Evolutionary conservation across 305 asterid species (phyloP), one percentile per base, ranked within the genome.

Genomic region (Fraxinus baroniana): DNA sequence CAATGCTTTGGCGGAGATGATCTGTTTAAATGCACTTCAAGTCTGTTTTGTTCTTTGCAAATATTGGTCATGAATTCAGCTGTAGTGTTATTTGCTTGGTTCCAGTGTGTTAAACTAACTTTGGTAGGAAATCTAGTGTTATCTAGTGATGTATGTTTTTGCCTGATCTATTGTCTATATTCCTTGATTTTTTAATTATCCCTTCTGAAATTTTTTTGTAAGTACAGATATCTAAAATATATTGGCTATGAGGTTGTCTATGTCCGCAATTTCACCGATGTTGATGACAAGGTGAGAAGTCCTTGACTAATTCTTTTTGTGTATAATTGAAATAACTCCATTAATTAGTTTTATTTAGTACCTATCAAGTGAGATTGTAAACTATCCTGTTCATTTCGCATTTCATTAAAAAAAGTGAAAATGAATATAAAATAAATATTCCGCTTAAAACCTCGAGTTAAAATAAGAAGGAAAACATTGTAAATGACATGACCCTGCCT

Each of bases 201-300:
- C 8, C 18, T 2, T 36, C 36, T 73, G 68, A n/a, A 39, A 32
- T 72, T 77, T 37, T 66, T 55, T 33, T 39, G 78, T 46, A 33
- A 12, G 84, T 77, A 87, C 89, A 92, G 98, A 88, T 94, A 86
- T 86, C 89, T 95, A 81, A 89, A 78, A 80, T 85, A 90, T 85
- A 46, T 95, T 90, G 97, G 96, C 76, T 95, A 92, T 81, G 97
- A 94, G 76, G 99, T 95, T 82, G 87, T 88, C 76, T 95, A 94
- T 88, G 98, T 94, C 24, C 96, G 95, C 81, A 94, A 95, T 86
- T 95, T 93, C 90, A 95, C 98, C 6, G 97, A 95, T 84, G 95
- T 94, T n/a, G 99, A 95, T 86, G 97, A 95, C 90, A 95, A 94
- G 97, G 98, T 92, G 85, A 91, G 93, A 76, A 79, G 44, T 76